A percentile compares a stretch with the other conserved stretches of the same genome.
Conservation (phyloP, 2,329 filamentous ascomycete genomes). For the Diaporthe batatas region DNA sequence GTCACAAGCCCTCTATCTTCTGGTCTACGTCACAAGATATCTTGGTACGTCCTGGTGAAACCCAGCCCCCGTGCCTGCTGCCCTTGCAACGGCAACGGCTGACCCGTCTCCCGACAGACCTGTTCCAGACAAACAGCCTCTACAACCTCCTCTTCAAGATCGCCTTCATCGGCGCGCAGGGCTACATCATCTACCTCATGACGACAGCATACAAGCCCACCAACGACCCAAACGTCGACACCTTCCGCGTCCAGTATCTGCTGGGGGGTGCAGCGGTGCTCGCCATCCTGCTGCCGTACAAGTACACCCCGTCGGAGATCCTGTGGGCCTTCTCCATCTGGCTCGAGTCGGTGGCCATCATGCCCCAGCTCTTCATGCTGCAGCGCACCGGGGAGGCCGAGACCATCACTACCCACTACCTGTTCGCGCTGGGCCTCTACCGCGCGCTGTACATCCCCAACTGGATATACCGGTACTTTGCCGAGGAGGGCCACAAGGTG, state of each 20-base stretch:
- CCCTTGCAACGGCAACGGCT: slow-evolving; percentile 40
- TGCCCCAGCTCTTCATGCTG: slow-evolving; percentile 98
- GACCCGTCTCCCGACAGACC: slow-evolving; percentile 66
- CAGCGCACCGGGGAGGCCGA: slow-evolving; percentile 98
- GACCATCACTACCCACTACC: slow-evolving; percentile 98
- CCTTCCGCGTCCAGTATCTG: slow-evolving; percentile 96
- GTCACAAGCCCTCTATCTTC: slow-evolving; percentile 92
- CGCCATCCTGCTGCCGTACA: slow-evolving; percentile 86
- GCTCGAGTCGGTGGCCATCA: slow-evolving; percentile 95
- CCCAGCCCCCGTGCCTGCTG: slow-evolving; percentile 24
- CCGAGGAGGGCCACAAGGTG: slow-evolving; percentile 77
- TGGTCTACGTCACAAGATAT: slow-evolving; percentile 95
- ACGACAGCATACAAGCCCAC: slow-evolving; percentile 97
- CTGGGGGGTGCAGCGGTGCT: slow-evolving; percentile 84
- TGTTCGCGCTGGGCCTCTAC: slow-evolving; percentile 93
- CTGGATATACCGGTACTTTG: slow-evolving; percentile 93
- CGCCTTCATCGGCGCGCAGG: slow-evolving; percentile 89
- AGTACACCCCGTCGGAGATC: slow-evolving; percentile 86
- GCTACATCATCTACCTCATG: slow-evolving; percentile 98
- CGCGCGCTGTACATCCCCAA: slow-evolving; percentile 97
- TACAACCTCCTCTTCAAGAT: slow-evolving; percentile 98
- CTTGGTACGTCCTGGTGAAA: slow-evolving; percentile 69
- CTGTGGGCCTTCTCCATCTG: slow-evolving; percentile 98
- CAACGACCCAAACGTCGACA: slow-evolving; percentile 96
- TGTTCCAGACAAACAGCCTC: slow-evolving; percentile 85